These are phyloP conservation scores for Pythium phragmiticola DNA, from an alignment of 352 stramenopile species.

Conservation along the genomic window DNA sequence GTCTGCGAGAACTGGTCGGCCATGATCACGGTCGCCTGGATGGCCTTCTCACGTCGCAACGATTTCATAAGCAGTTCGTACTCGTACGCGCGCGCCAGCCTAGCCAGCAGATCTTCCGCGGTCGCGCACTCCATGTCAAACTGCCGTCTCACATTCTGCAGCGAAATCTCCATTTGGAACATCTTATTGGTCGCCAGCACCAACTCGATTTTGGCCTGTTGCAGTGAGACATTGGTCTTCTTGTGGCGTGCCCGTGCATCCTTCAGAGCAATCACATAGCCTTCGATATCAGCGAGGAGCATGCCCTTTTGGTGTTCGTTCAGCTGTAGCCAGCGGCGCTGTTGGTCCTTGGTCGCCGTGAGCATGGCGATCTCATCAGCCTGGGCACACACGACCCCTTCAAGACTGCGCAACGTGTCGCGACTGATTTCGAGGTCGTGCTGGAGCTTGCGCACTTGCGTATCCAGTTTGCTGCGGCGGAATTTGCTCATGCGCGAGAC, in stretches of 20 bases:
- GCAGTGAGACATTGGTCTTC: constrained; percentile 24
- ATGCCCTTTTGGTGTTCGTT: constrained; percentile 55
- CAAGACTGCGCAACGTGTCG: constrained; percentile 48
- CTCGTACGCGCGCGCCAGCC: constrained; percentile 63
- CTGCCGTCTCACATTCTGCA: constrained; percentile 39
- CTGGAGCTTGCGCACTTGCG: constrained; percentile 57
- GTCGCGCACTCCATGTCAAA: constrained; percentile 51
- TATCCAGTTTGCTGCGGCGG: constrained; percentile 66
- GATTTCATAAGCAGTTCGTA: constrained; percentile 60
- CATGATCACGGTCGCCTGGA: constrained; percentile 57
- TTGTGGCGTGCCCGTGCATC: constrained; percentile 25
- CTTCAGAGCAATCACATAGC: constrained; percentile 26
- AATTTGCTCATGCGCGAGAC: constrained; percentile 63
- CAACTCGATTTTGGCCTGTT: constrained; percentile 44
- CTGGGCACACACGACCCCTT: constrained; percentile 58
- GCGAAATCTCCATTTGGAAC: constrained; percentile 40
- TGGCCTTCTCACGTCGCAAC: constrained; percentile 46
- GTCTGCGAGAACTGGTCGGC: constrained; percentile 48
- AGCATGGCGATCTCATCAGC: constrained; percentile 44
- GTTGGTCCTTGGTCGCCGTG: constrained; percentile 40
- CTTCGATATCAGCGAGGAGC: constrained; percentile 48
- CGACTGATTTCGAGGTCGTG: constrained; percentile 43
- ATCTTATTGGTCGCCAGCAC: constrained; percentile 46
- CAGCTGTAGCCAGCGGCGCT: constrained; percentile 36
- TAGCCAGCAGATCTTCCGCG: constrained; percentile 54